Conservation (phyloP, 495 filamentous ascomycete genomes). For the Barbatosphaeria neglecta region DNA sequence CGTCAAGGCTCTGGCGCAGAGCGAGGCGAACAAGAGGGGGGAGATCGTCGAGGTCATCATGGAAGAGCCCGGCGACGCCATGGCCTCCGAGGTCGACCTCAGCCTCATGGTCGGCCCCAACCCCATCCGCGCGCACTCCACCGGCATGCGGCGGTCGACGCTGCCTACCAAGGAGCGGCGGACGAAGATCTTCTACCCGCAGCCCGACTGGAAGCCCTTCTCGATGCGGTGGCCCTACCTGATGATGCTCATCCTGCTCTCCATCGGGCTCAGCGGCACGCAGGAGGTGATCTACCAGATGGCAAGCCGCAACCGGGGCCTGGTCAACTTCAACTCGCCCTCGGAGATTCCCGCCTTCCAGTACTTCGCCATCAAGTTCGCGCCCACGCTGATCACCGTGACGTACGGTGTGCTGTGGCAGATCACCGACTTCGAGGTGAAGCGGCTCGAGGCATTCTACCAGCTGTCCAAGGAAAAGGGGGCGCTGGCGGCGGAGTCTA, state of each 20-base stretch:
- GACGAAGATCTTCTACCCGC: constrained; percentile 39
- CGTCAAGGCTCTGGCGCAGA: constrained; percentile 32
- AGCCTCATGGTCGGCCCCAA: constrained; percentile 29
- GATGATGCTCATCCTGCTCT: constrained; percentile 41
- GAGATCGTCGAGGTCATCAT: constrained; percentile 40
- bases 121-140: background rate
- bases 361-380: constrained; percentile 63
- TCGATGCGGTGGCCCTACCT: constrained; percentile 57
- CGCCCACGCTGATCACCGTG: constrained; percentile 57
- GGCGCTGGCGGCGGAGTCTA: constrained; percentile 51
- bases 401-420: constrained; percentile 67
- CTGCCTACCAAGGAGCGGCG: constrained; percentile 14
- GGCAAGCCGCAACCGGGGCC: constrained; percentile 29
- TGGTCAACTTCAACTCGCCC: constrained; percentile 41
- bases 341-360: constrained; percentile 34
- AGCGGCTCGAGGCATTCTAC: constrained; percentile 62
- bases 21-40: constrained; percentile 38
- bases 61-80: constrained; percentile 20
- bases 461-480: constrained; percentile 56
- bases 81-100: constrained; percentile 21
- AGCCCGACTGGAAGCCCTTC: constrained; percentile 62
- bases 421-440: constrained; percentile 61
- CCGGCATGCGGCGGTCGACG: constrained; percentile 14
- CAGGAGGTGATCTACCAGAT: constrained; percentile 52
- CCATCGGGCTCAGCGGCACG: constrained; percentile 39